Percentiles rank a stretch among this genome's conserved stretches.
phyloP scores from a whole-genome alignment of 345 rosid genomes.

The Boechera divaricarpa region DNA sequence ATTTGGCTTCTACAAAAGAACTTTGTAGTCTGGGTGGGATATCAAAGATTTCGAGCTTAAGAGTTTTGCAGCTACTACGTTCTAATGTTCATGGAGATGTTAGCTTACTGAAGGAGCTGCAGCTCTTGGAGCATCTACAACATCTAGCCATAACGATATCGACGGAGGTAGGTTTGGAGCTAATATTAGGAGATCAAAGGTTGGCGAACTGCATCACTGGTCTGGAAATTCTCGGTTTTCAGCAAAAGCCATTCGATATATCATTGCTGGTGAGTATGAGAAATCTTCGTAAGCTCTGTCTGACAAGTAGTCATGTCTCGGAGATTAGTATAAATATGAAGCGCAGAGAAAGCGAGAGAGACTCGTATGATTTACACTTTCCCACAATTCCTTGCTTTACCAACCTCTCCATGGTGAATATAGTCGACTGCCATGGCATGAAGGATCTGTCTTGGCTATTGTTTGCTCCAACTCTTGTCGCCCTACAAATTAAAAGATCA shows the following conservation, averaged over 20 bases:
- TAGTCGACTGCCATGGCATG: fast-evolving
- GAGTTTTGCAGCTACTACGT: fast-evolving
- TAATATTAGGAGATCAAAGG: not conserved
- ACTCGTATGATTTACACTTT: not conserved
- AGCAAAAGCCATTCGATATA: not conserved
- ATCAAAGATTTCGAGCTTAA: not conserved
- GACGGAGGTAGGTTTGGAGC: not conserved
- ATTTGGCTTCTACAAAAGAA: too few relatives aligned
- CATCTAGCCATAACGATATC: not conserved
- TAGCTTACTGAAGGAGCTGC: too few relatives aligned
- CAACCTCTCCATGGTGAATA: not conserved
- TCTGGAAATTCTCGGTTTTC: not conserved
- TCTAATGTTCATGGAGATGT: not conserved
- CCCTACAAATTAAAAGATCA: too few relatives aligned
- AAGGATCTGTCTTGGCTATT: conserved; percentile 12
- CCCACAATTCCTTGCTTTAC: not conserved
- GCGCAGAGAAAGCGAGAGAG: not conserved
- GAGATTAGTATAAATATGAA: not conserved
- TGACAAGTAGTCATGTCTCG: not conserved
- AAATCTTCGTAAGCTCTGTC: not conserved
- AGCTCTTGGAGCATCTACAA: not conserved
- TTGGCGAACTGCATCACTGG: not conserved
- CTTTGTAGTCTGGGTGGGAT: not conserved
- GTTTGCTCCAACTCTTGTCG: conserved; percentile 21
- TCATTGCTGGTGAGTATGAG: not conserved